Conservation (phyloP, 2,329 filamentous ascomycete genomes). For the Neocucurbitaria cava region DNA sequence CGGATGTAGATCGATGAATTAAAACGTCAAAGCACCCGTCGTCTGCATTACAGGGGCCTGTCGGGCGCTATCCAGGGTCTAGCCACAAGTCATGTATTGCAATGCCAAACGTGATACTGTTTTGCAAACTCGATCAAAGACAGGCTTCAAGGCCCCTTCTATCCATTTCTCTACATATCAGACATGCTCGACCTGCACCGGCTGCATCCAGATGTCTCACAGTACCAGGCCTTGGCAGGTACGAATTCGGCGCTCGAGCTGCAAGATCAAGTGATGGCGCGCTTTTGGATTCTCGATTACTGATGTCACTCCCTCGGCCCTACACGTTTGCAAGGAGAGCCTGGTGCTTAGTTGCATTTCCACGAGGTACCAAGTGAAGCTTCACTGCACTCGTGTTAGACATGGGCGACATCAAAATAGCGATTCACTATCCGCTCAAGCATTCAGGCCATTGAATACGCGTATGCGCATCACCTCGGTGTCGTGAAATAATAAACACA, state of each 20-base stretch:
- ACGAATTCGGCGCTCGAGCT: constrained; percentile 12
- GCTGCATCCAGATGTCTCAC: constrained; percentile 12
- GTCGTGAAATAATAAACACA: neutral
- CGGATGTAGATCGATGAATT: constrained; percentile 21
- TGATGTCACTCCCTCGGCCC: constrained; percentile 18
- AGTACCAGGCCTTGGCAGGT: constrained; percentile 26
- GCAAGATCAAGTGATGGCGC: constrained; percentile 23
- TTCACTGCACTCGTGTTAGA: neutral
- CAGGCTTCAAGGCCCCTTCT: neutral
- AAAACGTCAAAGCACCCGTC: constrained; percentile 32
- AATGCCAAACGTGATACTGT: neutral
- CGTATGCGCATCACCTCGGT: neutral
- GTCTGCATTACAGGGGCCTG: constrained; percentile 20
- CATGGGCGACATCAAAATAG: too few relatives aligned
- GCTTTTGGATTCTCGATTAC: constrained; percentile 1
- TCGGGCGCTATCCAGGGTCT: constrained; percentile 19
- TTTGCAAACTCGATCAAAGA: neutral
- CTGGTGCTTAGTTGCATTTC: neutral
- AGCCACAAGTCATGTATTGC: neutral
- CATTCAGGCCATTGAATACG: neutral
- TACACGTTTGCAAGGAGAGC: neutral
- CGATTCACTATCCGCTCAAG: neutral
- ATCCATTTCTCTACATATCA: neutral
- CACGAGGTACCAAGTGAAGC: neutral
- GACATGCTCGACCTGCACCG: neutral